A percentile compares a stretch with the other conserved stretches of the same genome.
Evolutionary conservation across 768 basidiomycete genomes (phyloP).

Genomic region (Pleurotus djamor): DNA sequence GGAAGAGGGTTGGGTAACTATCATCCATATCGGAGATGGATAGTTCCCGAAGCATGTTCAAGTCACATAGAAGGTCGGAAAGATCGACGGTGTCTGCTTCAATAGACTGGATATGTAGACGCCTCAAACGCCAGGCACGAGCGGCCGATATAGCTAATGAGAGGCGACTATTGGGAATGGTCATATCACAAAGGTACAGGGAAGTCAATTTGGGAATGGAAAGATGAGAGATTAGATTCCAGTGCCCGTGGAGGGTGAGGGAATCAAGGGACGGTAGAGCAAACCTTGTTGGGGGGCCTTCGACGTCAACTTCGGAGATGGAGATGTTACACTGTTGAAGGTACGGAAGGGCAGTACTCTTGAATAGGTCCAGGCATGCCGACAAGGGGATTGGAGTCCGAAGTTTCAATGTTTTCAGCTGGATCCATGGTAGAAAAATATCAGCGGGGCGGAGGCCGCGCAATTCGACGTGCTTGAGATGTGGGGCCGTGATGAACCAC

Average conservation of each 20-base stretch:
- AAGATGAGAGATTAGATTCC: background rate
- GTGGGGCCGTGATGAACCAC: background rate
- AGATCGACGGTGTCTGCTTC: too few species aligned
- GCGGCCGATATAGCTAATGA: background rate
- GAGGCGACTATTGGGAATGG: background rate
- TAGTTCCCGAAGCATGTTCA: too few species aligned
- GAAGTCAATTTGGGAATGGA: background rate
- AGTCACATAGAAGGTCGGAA: too few species aligned
- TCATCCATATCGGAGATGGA: too few species aligned
- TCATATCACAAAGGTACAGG: background rate
- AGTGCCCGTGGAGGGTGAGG: background rate
- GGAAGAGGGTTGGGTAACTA: too few species aligned
- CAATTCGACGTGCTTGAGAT: background rate
- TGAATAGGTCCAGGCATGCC: background rate
- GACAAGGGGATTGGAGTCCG: background rate
- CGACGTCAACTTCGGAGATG: background rate
- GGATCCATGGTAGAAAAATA: background rate
- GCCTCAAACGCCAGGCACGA: background rate
- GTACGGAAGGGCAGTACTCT: background rate
- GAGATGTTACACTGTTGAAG: background rate
- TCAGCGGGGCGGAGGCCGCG: background rate
- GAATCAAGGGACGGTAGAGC: background rate
- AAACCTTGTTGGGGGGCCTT: background rate
- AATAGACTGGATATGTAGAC: background rate
- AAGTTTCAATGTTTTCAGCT: background rate